Evolutionary conservation across 106 monocot species (phyloP).

Genomic region (Dendrobium huoshanense): DNA sequence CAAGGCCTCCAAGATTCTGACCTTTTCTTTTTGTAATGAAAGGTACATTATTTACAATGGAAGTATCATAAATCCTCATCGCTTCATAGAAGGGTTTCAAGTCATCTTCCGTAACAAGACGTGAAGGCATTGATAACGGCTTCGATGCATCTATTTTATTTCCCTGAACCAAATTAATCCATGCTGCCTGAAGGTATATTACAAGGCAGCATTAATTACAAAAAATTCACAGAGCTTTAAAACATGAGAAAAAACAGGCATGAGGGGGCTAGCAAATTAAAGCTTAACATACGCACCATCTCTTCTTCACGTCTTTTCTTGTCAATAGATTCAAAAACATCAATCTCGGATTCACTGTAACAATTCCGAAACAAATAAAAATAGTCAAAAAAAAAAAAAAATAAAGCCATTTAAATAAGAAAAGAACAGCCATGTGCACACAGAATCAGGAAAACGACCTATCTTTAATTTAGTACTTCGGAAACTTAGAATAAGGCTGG

Average conservation of each 20-base stretch:
- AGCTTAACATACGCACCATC: conserved; percentile 37
- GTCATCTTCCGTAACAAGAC: conserved; percentile 92
- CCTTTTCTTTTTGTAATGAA: conserved; percentile 43
- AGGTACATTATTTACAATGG: conserved; percentile 6
- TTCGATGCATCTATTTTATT: conserved; percentile 26
- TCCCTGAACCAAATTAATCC: conserved; percentile 58
- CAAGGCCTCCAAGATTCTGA: conserved; percentile 46
- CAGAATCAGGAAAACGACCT: not conserved
- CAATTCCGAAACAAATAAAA: not conserved
- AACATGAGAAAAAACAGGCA: not conserved
- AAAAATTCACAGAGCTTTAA: not conserved
- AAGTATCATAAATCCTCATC: conserved; percentile 54
- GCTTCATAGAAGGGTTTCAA: conserved; percentile 64
- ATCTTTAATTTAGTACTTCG: not conserved
- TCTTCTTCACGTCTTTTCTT: conserved; percentile 86
- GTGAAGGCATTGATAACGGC: conserved; percentile 52
- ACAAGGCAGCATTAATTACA: not conserved
- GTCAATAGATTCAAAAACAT: conserved; percentile 86
- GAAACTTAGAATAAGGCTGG: not conserved
- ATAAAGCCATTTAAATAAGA: not conserved
- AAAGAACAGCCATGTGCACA: not conserved
- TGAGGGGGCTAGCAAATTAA: not conserved
- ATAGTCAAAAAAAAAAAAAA: not conserved
- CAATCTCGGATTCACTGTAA: conserved; percentile 92
- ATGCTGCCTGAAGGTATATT: conserved; percentile 41